Evolutionary conservation across 768 basidiomycete genomes (phyloP), one percentile per base, ranked within the genome.

Genomic region (Artomyces pyxidatus): DNA sequence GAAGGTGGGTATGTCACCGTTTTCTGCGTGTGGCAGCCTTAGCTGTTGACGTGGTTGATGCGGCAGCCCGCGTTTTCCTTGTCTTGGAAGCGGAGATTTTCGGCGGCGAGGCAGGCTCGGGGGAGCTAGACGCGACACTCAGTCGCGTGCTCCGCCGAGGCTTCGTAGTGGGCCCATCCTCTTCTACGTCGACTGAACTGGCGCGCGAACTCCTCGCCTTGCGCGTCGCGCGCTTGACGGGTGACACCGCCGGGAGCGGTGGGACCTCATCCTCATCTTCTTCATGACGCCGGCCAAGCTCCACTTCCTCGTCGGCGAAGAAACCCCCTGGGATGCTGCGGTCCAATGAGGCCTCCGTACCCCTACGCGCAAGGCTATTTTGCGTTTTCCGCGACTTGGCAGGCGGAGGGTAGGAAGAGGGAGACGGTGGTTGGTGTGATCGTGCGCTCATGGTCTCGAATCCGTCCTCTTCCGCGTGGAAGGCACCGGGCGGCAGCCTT

Each of bases 91-190:
- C 49, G 21, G 45, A 43, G 2, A 8, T 46, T 37, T 57, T 57
- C 23, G 39, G 53, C 26, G 55, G 55, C 16, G 55, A 54, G 8
- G 27, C 37, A 2, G 46, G 53, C 19, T 57, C 53, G 0, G 50
- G 45, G 1, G 55, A 57, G 37, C 53, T 55, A n/a, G 55, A 57
- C 4, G 55, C 50, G 1, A 37, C 49, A 21, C 55, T 57, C 38
- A 57, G 30, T 25, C 55, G 53, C 28, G 55, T 51, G 50, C 55
- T 57, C 10, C 55, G 53, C n/a, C 55, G 49, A 3, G 53, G 49
- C 26, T 44, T 42, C 14, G 37, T 30, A 0, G 25, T 26, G 1
- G 11, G 38, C 10, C n/a, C 35, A 8, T 44, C 53, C 17, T 56
- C 55, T 21, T 54, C 52, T 7, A 16, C 55, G 10, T 50, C 53